Conservation (phyloP, 257 asterid genomes). For the Echium plantagineum region DNA sequence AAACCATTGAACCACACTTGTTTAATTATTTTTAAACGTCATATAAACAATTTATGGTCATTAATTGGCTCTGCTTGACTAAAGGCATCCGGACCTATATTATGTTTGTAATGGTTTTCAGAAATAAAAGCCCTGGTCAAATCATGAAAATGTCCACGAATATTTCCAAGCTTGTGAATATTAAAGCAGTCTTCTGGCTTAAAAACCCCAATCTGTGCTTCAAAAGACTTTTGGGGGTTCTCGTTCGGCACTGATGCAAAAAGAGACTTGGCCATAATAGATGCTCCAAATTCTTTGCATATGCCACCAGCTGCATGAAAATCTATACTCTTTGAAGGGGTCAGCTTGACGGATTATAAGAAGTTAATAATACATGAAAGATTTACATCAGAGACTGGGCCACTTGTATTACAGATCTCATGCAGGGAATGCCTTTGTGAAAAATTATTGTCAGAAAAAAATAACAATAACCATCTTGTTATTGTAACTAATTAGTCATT, state of each 20-base stretch:
- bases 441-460: background rate
- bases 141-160: conserved; percentile 48
- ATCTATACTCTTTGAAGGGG: conserved; percentile 56
- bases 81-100: conserved; percentile 58
- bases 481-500: background rate
- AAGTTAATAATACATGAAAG: conserved; percentile 22
- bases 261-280: conserved; percentile 85
- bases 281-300: conserved; percentile 77
- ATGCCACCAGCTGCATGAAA: conserved; percentile 83
- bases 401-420: conserved; percentile 3
- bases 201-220: conserved; percentile 38
- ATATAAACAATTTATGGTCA: conserved; percentile 15
- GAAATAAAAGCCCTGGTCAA: conserved; percentile 46
- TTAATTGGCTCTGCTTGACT: conserved; percentile 16
- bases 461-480: background rate
- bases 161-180: conserved; percentile 43
- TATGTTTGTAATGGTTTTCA: conserved; percentile 45
- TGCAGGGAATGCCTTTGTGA: background rate
- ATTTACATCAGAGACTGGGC: conserved; percentile 5
- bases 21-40: conserved; percentile 1
- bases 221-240: conserved; percentile 43
- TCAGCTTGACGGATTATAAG: conserved; percentile 15
- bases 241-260: conserved; percentile 69
- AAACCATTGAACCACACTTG: conserved; percentile 1
- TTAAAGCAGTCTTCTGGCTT: conserved; percentile 45